Base-by-base conservation (phyloP, 768 basidiomycete species). In the Gyrodon lividus region DNA sequence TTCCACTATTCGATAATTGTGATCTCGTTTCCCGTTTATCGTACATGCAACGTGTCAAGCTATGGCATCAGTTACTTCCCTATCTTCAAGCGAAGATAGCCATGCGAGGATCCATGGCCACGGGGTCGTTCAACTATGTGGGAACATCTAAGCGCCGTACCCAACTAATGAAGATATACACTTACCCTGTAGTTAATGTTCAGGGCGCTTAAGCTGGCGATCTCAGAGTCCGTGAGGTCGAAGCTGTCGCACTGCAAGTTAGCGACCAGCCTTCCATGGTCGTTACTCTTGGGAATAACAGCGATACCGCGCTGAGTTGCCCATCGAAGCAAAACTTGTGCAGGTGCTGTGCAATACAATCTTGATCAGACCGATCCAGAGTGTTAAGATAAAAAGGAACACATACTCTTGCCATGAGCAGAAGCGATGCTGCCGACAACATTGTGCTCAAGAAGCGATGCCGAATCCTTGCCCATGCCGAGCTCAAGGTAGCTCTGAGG, bases 241-340 rank as follows among this genome's bases (percentile, higher is more conserved):
- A 79, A 77, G 30, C 64, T 64, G 52, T 70, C 65, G 62, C 72
- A 73, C 38, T 75, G 62, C 57, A 86, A 58, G 72, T 82, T 82
- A 56, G 72, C 59, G 17, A 61, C 58, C 50, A 77, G 58, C 46
- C 77, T 74, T 7, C 63, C 53, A 4, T 55, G 45, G 56, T 73
- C 59, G 64, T 81, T 82, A 44, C 77, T 80, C 75, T 92, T 92
- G 41, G 89, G 89, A 54, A 92, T 80, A 40, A 91, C 83, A 30
- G 84, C 83, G 52, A 90, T 76, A 9, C 80, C 83, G 33, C 81
- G 82, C 61, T 89, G 86, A 13, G 84, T 86, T 2, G 87, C 81
- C 89, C 89, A 92, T 57, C 87, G 78, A 47, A 92, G 77, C 34
- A 91, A 70, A 20, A 91, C 79, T 66, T 91, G 87, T 6, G 87